Percentiles rank a stretch among this genome's conserved stretches.
phyloP scores from a whole-genome alignment of 345 rosid species.

The Laguncularia racemosa region DNA sequence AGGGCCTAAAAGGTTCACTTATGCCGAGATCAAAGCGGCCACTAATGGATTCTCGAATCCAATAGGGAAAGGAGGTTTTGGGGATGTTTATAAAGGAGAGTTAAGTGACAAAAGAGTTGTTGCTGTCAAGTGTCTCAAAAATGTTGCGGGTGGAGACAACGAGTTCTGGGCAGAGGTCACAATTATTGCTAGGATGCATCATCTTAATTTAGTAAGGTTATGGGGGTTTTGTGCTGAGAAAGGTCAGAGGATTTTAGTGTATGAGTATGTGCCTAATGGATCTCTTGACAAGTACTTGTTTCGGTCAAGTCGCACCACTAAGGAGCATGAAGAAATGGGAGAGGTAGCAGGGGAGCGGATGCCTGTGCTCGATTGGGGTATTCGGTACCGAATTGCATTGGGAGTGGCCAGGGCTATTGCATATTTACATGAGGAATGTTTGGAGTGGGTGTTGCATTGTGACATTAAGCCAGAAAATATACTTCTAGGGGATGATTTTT shows the following conservation, averaged over 20 bases:
- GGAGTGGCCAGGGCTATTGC: slow-evolving; percentile 70
- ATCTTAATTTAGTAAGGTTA: slow-evolving; percentile 52
- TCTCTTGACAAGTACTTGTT: slow-evolving; percentile 49
- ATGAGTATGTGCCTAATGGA: slow-evolving; percentile 62
- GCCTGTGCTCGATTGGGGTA: slow-evolving; percentile 44
- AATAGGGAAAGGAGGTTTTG: slow-evolving; percentile 62
- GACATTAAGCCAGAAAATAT: slow-evolving; percentile 65
- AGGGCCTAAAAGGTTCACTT: slow-evolving; percentile 53
- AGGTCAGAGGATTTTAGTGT: slow-evolving; percentile 51
- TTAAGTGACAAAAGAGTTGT: slow-evolving; percentile 47
- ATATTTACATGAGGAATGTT: slow-evolving; percentile 66
- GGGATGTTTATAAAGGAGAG: slow-evolving; percentile 62
- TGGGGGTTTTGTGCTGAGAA: slow-evolving; percentile 70
- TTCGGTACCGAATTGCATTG: slow-evolving; percentile 51
- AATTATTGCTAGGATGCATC: slow-evolving; percentile 64
- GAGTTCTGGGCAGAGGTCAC: slow-evolving; percentile 73
- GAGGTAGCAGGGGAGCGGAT: neutral
- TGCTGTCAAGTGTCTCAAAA: slow-evolving; percentile 59
- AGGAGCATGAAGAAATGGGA: slow-evolving; percentile 10
- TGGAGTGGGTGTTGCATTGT: slow-evolving; percentile 64
- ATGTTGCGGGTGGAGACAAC: slow-evolving; percentile 47
- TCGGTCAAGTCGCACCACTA: slow-evolving; percentile 10
- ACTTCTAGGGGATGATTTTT: slow-evolving; percentile 57
- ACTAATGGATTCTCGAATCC: slow-evolving; percentile 38
- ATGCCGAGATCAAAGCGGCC: slow-evolving; percentile 49